Evolutionary conservation across 2,329 filamentous ascomycete genomes (phyloP), one percentile per base, ranked within the genome.

Genomic region (Sarocladium oryzae): DNA sequence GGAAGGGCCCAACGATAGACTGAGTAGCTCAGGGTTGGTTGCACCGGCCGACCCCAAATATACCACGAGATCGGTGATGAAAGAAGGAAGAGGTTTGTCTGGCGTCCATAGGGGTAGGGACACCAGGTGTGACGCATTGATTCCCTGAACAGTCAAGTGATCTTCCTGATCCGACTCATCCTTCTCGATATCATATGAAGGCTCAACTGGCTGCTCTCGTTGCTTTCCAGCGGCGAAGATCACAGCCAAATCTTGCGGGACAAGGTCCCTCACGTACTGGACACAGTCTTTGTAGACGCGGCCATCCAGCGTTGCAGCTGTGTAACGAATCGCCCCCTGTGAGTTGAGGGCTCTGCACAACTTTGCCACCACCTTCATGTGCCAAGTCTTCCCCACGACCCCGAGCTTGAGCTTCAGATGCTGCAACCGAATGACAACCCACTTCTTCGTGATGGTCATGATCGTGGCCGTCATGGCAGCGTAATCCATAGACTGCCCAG

Each of bases 251-350:
- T 84, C 80, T 20, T 76, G 74, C 2, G 73, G 58, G 11, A 73
- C 78, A 28, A 81, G 72, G 6, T 82, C 78, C 40, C 79, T 70
- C 43, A 76, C 65, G 52, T 76, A 83, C 55, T 79, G 79, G 54
- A 84, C 70, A 56, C 81, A 84, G 56, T 84, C 79, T 56, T 81
- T 82, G 66, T 78, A 82, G 5, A 83, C 66, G 51, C 73, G 73
- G 30, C 73, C 71, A 15, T 72, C 69, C 10, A 81, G 74, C 33
- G 73, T 75, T 4, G 79, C 79, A 3, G 78, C 78, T 2, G 81
- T 76, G 55, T 80, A 82, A 43, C 75, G 73, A 18, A 82, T 69
- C 24, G 77, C 71, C 5, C 79, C 81, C 43, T 76, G 68, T 21
- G 73, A 71, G 20, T 78, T 78, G 54, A 83, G 72, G 57, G 79